Percentiles rank a stretch among this genome's conserved stretches.
Evolutionary conservation across 2,329 filamentous ascomycete species (phyloP).

Genomic region (Taxawa tesnikishii): DNA sequence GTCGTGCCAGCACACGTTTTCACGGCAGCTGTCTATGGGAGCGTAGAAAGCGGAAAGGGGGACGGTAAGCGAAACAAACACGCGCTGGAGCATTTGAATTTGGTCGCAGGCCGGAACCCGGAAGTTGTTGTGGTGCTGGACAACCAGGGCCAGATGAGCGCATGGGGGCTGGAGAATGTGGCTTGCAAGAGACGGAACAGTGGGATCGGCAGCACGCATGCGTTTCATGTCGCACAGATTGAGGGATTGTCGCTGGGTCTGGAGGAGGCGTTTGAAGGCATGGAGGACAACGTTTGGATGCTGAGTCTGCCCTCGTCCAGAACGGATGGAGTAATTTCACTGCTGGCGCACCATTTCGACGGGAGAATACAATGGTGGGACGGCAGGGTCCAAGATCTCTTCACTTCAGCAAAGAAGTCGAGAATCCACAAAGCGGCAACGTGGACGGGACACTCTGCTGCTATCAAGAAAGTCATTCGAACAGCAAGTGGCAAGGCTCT

Average conservation of each 20-base stretch:
- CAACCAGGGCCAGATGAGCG: constrained; percentile 73
- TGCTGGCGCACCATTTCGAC: constrained; percentile 76
- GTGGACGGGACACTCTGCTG: constrained; percentile 74
- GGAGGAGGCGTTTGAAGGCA: not conserved
- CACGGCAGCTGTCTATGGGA: constrained; percentile 47
- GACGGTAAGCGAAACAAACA: constrained; percentile 40
- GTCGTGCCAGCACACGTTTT: constrained; percentile 77
- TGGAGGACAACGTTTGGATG: constrained; percentile 53
- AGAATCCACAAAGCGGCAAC: constrained; percentile 52
- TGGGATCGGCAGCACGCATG: constrained; percentile 23
- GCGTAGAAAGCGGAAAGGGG: constrained; percentile 57
- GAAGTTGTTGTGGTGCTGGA: constrained; percentile 84
- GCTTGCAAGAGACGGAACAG: constrained; percentile 53
- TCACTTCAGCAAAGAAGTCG: constrained; percentile 49
- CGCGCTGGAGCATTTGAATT: constrained; percentile 71
- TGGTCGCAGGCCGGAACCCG: constrained; percentile 71
- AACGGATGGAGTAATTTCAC: constrained; percentile 12
- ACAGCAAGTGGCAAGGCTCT: constrained; percentile 71
- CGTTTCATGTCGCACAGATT: constrained; percentile 80
- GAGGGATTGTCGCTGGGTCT: constrained; percentile 34
- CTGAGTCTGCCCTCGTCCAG: constrained; percentile 43
- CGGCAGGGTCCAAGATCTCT: constrained; percentile 63
- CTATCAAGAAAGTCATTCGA: constrained; percentile 75
- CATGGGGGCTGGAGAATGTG: constrained; percentile 84
- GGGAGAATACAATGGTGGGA: constrained; percentile 75